Evolutionary conservation across 108 stramenopile genomes (phyloP).

Genomic region (Schizochytrium sp.): DNA sequence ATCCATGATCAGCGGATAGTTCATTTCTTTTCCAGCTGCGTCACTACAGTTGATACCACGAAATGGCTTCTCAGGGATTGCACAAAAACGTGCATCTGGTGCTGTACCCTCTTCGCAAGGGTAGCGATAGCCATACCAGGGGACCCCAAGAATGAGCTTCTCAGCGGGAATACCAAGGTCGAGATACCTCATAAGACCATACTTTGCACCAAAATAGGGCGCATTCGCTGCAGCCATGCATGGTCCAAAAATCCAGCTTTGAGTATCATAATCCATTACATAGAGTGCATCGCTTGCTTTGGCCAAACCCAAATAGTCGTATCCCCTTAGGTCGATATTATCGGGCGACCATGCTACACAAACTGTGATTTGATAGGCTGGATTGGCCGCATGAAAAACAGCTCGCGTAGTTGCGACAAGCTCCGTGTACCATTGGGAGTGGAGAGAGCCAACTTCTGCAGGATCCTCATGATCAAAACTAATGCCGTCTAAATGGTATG

Average conservation of each 20-base stretch:
- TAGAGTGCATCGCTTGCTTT: slow-evolving; percentile 72
- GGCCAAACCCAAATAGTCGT: slow-evolving; percentile 71
- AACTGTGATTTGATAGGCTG: slow-evolving; percentile 69
- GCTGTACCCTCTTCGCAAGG: slow-evolving; percentile 66
- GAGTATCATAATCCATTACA: slow-evolving; percentile 79
- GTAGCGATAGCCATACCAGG: slow-evolving; percentile 79
- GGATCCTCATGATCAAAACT: slow-evolving; percentile 60
- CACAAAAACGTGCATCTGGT: slow-evolving; percentile 62
- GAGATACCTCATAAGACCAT: slow-evolving; percentile 67
- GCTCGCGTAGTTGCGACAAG: slow-evolving; percentile 68
- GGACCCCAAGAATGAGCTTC: slow-evolving; percentile 75
- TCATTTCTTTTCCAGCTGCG: slow-evolving; percentile 69
- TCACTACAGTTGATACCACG: slow-evolving; percentile 77
- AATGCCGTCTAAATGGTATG: slow-evolving; percentile 8
- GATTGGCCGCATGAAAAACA: slow-evolving; percentile 69
- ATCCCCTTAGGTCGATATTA: slow-evolving; percentile 72
- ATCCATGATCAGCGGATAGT: neutral
- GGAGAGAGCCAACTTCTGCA: neutral
- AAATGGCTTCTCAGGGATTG: slow-evolving; percentile 71
- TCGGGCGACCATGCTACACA: slow-evolving; percentile 76
- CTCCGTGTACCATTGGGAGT: slow-evolving; percentile 61
- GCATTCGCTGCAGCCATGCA: slow-evolving; percentile 76
- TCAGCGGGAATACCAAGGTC: slow-evolving; percentile 64
- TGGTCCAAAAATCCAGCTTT: slow-evolving; percentile 70
- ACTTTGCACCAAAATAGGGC: slow-evolving; percentile 67